A percentile compares a stretch with the other conserved stretches of the same genome.
Evolutionary conservation across 345 rosid species (phyloP).

Genomic region (Eucalyptus curtisii): DNA sequence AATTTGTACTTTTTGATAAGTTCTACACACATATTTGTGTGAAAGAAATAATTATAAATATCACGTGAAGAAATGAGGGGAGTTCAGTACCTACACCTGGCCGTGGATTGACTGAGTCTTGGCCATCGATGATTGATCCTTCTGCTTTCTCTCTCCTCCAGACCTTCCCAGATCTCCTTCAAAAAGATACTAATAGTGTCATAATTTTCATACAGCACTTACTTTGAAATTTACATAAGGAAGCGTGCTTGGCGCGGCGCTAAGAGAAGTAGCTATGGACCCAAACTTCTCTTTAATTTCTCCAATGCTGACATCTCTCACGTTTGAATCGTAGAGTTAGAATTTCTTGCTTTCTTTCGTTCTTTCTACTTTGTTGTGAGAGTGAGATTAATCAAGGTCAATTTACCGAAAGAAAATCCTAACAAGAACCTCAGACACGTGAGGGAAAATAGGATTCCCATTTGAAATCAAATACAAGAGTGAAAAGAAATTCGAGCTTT

Average conservation of each 20-base stretch:
- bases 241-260: accelerated
- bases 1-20: background rate
- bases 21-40: background rate
- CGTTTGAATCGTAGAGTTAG: background rate
- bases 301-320: background rate
- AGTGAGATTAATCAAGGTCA: background rate
- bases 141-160: background rate
- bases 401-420: background rate
- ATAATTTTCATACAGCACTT: accelerated
- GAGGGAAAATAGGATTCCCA: background rate
- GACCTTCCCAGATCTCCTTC: accelerated
- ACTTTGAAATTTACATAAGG: accelerated
- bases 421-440: background rate
- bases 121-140: background rate
- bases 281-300: background rate
- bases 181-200: background rate
- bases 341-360: too few species aligned
- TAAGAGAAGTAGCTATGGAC: accelerated
- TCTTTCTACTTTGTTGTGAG: background rate
- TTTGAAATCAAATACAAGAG: too few species aligned
- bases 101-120: background rate
- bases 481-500: too few species aligned
- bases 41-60: background rate
- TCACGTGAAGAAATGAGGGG: accelerated
- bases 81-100: accelerated